Percentiles rank a stretch among this genome's conserved stretches.
These are phyloP conservation scores for Silybum marianum DNA, from an alignment of 129 eudicot genomes.

Conservation along the genomic window DNA sequence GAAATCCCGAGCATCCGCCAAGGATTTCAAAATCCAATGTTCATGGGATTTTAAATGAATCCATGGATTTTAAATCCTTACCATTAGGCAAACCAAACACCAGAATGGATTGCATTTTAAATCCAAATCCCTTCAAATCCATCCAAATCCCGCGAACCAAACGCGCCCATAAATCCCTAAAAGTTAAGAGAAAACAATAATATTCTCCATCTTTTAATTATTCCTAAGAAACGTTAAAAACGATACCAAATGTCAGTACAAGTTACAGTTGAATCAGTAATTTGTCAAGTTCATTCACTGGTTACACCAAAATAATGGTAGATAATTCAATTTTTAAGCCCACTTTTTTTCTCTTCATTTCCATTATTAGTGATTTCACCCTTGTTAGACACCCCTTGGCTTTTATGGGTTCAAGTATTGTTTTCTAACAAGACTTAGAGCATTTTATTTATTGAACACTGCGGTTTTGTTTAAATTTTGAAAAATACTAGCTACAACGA, in stretches of 20 bases:
- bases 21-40: too few species aligned
- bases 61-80: too few species aligned
- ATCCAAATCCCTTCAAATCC: too few species aligned
- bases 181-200: background rate
- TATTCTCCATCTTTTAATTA: background rate
- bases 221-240: too few species aligned
- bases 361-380: background rate
- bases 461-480: background rate
- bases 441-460: too few species aligned
- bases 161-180: too few species aligned
- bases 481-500: background rate
- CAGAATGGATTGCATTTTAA: too few species aligned
- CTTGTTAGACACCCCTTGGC: background rate
- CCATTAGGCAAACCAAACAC: too few species aligned
- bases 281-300: background rate
- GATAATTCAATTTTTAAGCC: background rate
- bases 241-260: background rate
- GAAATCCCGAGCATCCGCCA: too few species aligned
- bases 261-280: background rate
- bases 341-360: background rate
- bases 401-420: background rate
- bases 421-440: background rate
- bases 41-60: too few species aligned
- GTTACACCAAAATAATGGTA: too few species aligned
- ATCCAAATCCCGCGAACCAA: too few species aligned